Evolutionary conservation across 2,329 filamentous ascomycete genomes (phyloP), one percentile per base, ranked within the genome.

Genomic region (Trichoderma gracile): DNA sequence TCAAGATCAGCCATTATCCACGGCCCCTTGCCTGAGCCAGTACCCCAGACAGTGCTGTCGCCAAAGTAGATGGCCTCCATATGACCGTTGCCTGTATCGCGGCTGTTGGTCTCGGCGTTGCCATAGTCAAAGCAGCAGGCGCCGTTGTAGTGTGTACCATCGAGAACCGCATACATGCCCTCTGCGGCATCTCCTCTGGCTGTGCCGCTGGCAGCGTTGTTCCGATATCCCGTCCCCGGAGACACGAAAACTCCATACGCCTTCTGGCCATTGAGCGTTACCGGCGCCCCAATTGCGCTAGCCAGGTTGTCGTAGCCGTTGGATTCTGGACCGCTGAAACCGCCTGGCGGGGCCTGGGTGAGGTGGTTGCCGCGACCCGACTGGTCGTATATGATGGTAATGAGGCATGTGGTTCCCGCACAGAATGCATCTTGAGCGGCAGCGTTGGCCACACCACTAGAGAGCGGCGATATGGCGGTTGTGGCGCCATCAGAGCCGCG

Each of bases 1-100:
- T 60, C 57, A 5, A 60, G 46, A 42, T 60, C 57, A 4, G 57
- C 57, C 57, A 60, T 60, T 10, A 60, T 52, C 57, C 57, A 60
- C 15, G 57, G 57, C 1, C 57, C 57, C 5, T n/a, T 60, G 23
- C 57, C 57, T 6, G 57, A 60, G 7, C 57, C 57, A 25, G 57
- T 60, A 6, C 57, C 57, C 21, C 57, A 49, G 5, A 40, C 46
- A 8, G 30, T 40, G 10, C 21, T 49, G 15, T 60, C 57, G 21
- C 57, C 57, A 30, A 50, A 60, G 15, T 60, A 60, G 14, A 60
- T 60, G 17, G 57, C 57, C 10, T 60, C 57, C 57, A 60, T 60
- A 17, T 60, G 57, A 9, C 57, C 57, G 21, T 60, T 60, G 3
- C 57, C 57, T 1, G 57, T 60, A 50, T 60, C 57, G 1, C 17